Evolutionary conservation across 768 basidiomycete species (phyloP).

Genomic region (Boletus subparvulus): DNA sequence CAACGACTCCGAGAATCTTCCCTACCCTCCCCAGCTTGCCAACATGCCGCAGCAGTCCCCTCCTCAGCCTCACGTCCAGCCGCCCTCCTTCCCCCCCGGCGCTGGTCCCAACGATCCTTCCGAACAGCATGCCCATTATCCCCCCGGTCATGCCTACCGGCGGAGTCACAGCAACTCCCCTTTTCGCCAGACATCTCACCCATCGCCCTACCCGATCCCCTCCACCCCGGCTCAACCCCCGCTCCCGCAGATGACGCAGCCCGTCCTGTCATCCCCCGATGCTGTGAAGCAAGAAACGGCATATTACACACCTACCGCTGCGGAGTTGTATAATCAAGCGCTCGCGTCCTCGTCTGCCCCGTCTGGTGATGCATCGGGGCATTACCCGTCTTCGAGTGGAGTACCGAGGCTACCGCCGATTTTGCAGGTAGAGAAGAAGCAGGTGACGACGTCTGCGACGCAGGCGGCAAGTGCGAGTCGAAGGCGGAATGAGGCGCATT

Average conservation of each 20-base stretch:
- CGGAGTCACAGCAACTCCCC: constrained; percentile 34
- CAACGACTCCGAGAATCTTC: constrained; percentile 21
- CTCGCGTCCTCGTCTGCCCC: constrained; percentile 34
- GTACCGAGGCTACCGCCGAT: constrained; percentile 74
- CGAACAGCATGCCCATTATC: constrained; percentile 36
- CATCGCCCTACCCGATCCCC: constrained; percentile 41
- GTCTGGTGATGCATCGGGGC: constrained; percentile 22
- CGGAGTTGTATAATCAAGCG: constrained; percentile 53
- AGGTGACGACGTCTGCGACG: constrained; percentile 92
- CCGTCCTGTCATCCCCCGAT: constrained; percentile 17
- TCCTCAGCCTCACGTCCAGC: constrained; percentile 34
- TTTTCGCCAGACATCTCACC: constrained; percentile 40
- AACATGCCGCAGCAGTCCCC: constrained; percentile 33
- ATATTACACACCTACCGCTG: constrained; percentile 52
- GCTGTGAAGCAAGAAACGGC: constrained; percentile 42
- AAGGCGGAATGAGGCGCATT: constrained; percentile 87
- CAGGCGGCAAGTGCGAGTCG: constrained; percentile 89
- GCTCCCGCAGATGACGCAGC: constrained; percentile 28
- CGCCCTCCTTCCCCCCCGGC: constrained; percentile 36
- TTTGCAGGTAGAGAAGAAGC: constrained; percentile 88
- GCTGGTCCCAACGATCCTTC: constrained; percentile 36
- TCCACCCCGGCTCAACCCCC: constrained; percentile 29
- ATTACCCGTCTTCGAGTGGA: constrained; percentile 31
- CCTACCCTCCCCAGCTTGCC: constrained; percentile 29
- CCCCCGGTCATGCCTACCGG: constrained; percentile 34